Base-by-base conservation (phyloP, 2,329 filamentous ascomycete genomes). In the Alternaria conjuncta region DNA sequence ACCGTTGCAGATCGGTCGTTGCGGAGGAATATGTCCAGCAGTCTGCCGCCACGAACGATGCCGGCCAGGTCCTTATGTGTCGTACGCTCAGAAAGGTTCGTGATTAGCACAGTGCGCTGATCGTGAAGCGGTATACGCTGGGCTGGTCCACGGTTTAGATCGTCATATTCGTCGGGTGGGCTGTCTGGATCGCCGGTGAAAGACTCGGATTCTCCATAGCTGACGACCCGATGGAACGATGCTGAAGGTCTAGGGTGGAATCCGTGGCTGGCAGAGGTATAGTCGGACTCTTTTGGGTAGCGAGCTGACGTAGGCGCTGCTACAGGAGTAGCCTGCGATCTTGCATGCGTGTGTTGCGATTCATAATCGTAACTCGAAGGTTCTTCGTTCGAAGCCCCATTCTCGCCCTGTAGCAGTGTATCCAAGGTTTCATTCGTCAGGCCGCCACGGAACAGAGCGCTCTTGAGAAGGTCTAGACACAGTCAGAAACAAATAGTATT, bases 21-120 rank as follows among this genome's bases (percentile, higher is more conserved):
- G 30, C 88, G 87, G 51, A 94, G 70, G 69, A 86, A 90, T 44
- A 95, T 82, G 66, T 93, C 90, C 11, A 94, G 78, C 11, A 96
- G 71, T 66, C 87, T 84, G 1, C 92, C 93, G 23, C 93, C 92
- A 61, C 90, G 88, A 55, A 96, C 81, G 11, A 85, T 84, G 21
- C 85, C 83, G 4, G 86, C 84, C 62, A 96, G 81, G 66, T 96
- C 91, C 50, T 84, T 84, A 72, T 92, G 87, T 0, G 88, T 91
- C 13, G 86, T 86, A 3, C 82, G 83, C 6, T 89, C 85, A 1
- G 89, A 82, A 1, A 96, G 83, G 61, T 90, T 89, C 36, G 80
- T 81, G 54, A 95, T 81, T 21, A 87, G 80, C 21, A 96, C 67
- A 0, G 90, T 91, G 53, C 91, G 85, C 67, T 82, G 79, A 66